Evolutionary conservation across 352 stramenopile species (phyloP).

Genomic region (Thraustotheca clavata): DNA sequence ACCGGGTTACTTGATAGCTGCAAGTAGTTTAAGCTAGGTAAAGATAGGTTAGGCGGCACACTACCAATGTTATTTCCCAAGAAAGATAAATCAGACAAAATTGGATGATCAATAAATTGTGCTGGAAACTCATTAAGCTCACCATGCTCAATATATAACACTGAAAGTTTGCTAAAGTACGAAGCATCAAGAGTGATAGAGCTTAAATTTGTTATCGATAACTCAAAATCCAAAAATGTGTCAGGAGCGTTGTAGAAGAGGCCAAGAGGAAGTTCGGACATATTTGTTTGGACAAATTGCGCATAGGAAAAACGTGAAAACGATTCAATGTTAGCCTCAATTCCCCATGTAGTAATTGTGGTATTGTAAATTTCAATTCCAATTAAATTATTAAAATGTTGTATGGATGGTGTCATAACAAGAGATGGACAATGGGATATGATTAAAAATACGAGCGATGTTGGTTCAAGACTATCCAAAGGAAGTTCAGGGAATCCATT

Average conservation of each 20-base stretch:
- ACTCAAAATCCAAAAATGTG: conserved; percentile 40
- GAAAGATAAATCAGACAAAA: conserved; percentile 25
- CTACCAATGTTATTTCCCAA: conserved; percentile 18
- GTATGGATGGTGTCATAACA: conserved; percentile 25
- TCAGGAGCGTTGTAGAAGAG: conserved; percentile 29
- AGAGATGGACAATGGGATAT: conserved; percentile 34
- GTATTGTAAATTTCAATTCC: conserved; percentile 43
- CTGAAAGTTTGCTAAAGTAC: conserved; percentile 25
- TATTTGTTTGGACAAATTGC: conserved; percentile 40
- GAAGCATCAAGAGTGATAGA: conserved; percentile 27
- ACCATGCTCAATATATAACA: conserved; percentile 34
- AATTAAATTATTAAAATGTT: conserved; percentile 27
- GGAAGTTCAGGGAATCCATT: neutral
- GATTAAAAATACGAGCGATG: conserved; percentile 35
- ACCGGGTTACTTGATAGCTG: neutral
- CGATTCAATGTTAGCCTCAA: neutral
- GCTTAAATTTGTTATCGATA: conserved; percentile 30
- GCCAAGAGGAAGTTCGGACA: conserved; percentile 34
- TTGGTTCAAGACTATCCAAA: conserved; percentile 20
- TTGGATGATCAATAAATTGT: conserved; percentile 18
- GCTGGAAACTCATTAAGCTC: conserved; percentile 26
- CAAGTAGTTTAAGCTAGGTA: neutral
- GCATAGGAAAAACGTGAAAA: conserved; percentile 27
- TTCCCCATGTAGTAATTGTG: conserved; percentile 28
- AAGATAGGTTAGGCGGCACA: neutral